Conservation (phyloP, 2,329 filamentous ascomycete genomes). For the Fusarium subglutinans region DNA sequence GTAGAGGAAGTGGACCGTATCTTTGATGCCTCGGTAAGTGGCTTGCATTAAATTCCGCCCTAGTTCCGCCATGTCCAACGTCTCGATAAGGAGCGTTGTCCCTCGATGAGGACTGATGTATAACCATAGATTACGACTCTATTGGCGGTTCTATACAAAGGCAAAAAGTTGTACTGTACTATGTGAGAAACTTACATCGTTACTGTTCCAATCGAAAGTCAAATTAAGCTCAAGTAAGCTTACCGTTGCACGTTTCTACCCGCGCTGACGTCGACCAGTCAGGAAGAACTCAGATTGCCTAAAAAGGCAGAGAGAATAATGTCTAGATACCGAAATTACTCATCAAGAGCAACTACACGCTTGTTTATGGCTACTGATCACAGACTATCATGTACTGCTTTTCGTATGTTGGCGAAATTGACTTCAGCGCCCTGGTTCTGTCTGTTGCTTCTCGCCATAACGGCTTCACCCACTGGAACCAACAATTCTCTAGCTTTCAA, state of each 20-base stretch:
- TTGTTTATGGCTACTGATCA: accelerated
- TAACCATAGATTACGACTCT: not conserved
- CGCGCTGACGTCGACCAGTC: not conserved
- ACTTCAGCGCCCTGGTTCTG: not conserved
- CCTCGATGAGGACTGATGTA: not conserved
- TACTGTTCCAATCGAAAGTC: not conserved
- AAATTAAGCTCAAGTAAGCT: conserved; percentile 7
- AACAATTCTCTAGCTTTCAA: not conserved
- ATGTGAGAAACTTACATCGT: not conserved
- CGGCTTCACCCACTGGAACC: not conserved
- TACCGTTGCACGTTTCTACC: not conserved
- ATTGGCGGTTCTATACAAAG: accelerated
- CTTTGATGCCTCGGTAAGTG: not conserved
- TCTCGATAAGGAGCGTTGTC: not conserved
- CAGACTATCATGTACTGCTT: not conserved
- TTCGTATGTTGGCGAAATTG: not conserved
- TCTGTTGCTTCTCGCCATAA: too few species aligned
- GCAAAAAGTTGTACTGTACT: not conserved
- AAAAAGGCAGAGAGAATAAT: not conserved
- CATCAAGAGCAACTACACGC: not conserved
- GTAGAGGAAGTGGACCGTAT: not conserved
- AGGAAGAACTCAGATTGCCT: not conserved
- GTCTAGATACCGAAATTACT: not conserved
- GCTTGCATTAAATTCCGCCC: not conserved
- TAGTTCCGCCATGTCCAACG: not conserved